Evolutionary conservation across 2,329 filamentous ascomycete genomes (phyloP), one percentile per base, ranked within the genome.

Genomic region (Lachnellula cervina): DNA sequence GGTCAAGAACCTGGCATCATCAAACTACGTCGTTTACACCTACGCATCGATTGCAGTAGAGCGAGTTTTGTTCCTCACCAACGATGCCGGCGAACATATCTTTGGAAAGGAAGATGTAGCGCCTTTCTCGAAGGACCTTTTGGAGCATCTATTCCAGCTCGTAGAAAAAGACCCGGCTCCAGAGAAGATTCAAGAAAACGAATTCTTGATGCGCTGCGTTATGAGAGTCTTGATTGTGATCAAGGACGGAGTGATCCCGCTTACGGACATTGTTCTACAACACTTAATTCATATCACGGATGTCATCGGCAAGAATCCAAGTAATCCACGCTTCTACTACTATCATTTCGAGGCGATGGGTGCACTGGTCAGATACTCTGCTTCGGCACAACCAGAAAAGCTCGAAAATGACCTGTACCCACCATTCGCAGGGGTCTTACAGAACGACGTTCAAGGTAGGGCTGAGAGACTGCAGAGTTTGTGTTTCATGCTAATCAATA

Each of bases 11-110:
- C 78, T 99, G 63, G 90, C 84, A 59, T 95, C 91, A 2, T 80
- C 85, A 21, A 94, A 97, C 72, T 97, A 97, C 66, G 94, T 97
- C 55, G 91, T 97, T 42, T 97, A 99, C 75, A 97, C 92, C 0
- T 99, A 99, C 69, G 91, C 94, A 13, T 90, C 94, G 9, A 96
- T 99, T 68, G 91, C 93, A 2, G 88, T 97, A n/a, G 94, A 99
- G 75, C 83, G 94, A 55, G 89, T 93, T 2, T 79, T 99, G 19
- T 95, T 87, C 73, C 82, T 99, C 66, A 85, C 86, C 5, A 86
- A 94, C 68, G 85, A 87, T 60, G 77, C 82, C 23, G 86, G 88
- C 45, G 82, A 88, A 64, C 85, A 90, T 40, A 81, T 97, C 62
- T 95, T 99, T 65, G 80, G 88, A 32, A 84, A 89, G 45, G 79